Evolutionary conservation across 495 filamentous ascomycete genomes (phyloP), one percentile per base, ranked within the genome.

Genomic region (Xylaria sp.): DNA sequence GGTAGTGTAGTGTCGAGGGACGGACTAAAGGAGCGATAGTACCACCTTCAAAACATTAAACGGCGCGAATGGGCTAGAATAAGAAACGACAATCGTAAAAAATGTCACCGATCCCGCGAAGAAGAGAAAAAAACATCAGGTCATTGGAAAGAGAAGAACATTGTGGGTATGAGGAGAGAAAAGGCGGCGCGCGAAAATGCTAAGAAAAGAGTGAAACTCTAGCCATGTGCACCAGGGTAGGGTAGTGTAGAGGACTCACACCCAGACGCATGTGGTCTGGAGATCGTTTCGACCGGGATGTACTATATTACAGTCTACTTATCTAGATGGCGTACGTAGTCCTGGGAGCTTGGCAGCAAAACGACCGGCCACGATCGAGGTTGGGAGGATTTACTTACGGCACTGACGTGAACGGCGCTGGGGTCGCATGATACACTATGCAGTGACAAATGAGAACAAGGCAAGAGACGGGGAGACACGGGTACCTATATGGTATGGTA

Each of bases 231-330:
- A 48, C 61, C 15, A 64, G 24, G 37, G 35, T 37, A 37, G 35
- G 8, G 35, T n/a, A n/a, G n/a, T n/a, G 43, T 48, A 31, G 19
- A 29, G 40, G 41, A 41, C 41, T 7, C 43, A 33, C 64, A n/a
- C n/a, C 26, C 29, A 57, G 67, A 52, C 57, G 67, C 40, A 53
- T 62, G 35, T 67, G 69, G 64, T 77, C 71, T 75, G 67, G 75
- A 67, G 72, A 71, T 74, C 31, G 76, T 78, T 78, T 78, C 74
- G 74, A 78, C 76, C 48, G 62, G 76, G 76, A 68, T 55, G 52
- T 40, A 37, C 5, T 5, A 37, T 59, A 59, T 59, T 37, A 37
- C 35, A n/a, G n/a, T n/a, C n/a, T 58, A 53, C 1, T 19, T 46
- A 29, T 1, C 6, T 58, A 58, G 26, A n/a, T n/a, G 8, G 19